These are phyloP conservation scores for Xylaria sp. DNA, from an alignment of 2,329 filamentous ascomycete genomes.

Conservation along the genomic window DNA sequence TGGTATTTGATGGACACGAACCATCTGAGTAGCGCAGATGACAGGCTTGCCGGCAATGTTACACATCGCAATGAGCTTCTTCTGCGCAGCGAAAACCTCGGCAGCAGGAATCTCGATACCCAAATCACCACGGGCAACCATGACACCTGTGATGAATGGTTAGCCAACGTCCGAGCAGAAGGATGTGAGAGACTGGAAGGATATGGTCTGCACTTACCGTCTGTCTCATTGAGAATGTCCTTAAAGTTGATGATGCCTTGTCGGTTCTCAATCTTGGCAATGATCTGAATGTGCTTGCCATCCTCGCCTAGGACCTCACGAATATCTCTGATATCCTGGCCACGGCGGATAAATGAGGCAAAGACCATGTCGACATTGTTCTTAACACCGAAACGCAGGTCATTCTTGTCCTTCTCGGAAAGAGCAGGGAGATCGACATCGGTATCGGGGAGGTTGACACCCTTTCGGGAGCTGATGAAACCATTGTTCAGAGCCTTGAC, in stretches of 20 bases:
- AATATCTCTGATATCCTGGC: constrained; percentile 89
- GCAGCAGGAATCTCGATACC: constrained; percentile 98
- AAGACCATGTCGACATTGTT: constrained; percentile 99
- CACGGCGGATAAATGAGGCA: constrained; percentile 95
- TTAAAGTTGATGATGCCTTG: constrained; percentile 99
- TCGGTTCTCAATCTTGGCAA: constrained; percentile 99
- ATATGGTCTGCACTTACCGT: constrained; percentile 69
- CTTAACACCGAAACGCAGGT: constrained; percentile 95
- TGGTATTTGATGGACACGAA: background rate
- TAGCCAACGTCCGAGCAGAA: too few relatives aligned
- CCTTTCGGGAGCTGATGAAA: constrained; percentile 98
- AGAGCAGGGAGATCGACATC: constrained; percentile 97
- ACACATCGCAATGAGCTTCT: constrained; percentile 99
- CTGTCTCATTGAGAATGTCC: constrained; percentile 93
- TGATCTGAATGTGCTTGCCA: constrained; percentile 97
- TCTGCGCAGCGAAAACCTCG: constrained; percentile 98
- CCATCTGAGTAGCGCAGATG: constrained; percentile 98
- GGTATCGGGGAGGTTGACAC: constrained; percentile 98
- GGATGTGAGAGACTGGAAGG: too few relatives aligned
- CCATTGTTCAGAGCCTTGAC: constrained; percentile 94
- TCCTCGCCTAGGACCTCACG: constrained; percentile 88
- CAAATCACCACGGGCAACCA: constrained; percentile 98
- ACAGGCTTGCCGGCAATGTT: constrained; percentile 98
- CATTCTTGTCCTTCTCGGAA: constrained; percentile 96
- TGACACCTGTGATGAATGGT: constrained; percentile 59